Percentiles rank a stretch among this genome's conserved stretches.
Conservation (phyloP, 2,329 filamentous ascomycete genomes). For the Aureobasidium sp. region DNA sequence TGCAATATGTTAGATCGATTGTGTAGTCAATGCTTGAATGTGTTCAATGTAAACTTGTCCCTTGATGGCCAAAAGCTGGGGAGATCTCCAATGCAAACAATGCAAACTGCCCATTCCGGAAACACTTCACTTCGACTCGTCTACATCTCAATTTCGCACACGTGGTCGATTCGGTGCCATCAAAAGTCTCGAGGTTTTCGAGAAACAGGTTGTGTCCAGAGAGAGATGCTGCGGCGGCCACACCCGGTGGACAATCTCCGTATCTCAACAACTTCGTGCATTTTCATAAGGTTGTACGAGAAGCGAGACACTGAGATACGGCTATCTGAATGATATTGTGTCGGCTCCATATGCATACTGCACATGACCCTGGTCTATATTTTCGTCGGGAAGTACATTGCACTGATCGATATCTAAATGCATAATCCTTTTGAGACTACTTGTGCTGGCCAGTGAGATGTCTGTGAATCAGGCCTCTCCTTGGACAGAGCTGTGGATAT, state of each 20-base stretch:
- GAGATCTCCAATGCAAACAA: slow-evolving; percentile 4
- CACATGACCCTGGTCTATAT: no score
- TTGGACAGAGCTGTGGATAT: not conserved
- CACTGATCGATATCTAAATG: not conserved
- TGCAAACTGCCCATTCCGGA: not conserved
- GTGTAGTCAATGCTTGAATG: not conserved
- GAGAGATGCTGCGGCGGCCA: no score
- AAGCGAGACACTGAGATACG: no score
- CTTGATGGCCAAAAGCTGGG: slow-evolving; percentile 18
- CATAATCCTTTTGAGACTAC: not conserved
- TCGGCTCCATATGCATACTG: no score
- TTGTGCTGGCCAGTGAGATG: not conserved
- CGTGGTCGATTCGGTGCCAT: not conserved
- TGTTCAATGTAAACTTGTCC: slow-evolving; percentile 13
- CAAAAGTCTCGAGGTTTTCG: not conserved
- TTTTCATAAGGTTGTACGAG: no score
- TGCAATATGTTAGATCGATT: not conserved
- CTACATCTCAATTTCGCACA: not conserved
- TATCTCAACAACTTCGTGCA: no score
- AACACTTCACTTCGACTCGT: not conserved
- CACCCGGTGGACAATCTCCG: no score
- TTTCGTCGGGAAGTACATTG: no score
- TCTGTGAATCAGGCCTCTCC: not conserved
- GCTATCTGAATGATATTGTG: no score
- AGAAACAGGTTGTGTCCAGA: not conserved